These are phyloP conservation scores for Malbranchea cinnamomea DNA, from an alignment of 2,329 filamentous ascomycete species.

Conservation along the genomic window DNA sequence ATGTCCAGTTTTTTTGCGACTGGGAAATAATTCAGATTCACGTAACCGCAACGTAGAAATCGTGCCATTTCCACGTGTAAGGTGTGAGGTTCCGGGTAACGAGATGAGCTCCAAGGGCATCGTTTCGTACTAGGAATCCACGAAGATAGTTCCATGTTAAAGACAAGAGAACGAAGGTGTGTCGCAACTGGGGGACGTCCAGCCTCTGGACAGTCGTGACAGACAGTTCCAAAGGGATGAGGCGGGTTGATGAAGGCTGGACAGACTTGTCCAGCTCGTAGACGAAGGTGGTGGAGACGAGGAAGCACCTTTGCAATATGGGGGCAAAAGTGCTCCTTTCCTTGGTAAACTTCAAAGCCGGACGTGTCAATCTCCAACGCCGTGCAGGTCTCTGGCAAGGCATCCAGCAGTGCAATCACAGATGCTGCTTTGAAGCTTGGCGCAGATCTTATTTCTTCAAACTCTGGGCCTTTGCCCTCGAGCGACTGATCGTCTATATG, in stretches of 20 bases:
- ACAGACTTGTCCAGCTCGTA: constrained; percentile 6
- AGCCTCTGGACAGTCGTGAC: neutral
- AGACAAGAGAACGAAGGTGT: constrained; percentile 7
- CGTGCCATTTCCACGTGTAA: constrained; percentile 5
- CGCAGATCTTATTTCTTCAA: neutral
- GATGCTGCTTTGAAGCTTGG: constrained; percentile 2
- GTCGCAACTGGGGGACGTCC: too few relatives aligned
- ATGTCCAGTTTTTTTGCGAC: too few relatives aligned
- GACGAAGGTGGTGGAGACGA: constrained; percentile 5
- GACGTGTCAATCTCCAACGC: constrained; percentile 9
- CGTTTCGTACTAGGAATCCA: neutral
- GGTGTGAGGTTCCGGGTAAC: neutral
- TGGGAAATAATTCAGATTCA: constrained; percentile 3
- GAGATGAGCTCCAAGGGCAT: neutral
- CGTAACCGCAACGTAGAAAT: neutral
- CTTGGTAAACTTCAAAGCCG: constrained; percentile 5
- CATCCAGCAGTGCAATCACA: constrained; percentile 3
- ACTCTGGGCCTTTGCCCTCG: too few relatives aligned
- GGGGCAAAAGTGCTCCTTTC: constrained; percentile 7
- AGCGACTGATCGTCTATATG: constrained; percentile 2
- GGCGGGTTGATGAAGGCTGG: constrained; percentile 3
- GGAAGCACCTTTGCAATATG: constrained; percentile 5
- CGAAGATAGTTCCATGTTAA: constrained; percentile 9
- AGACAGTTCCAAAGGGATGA: neutral
- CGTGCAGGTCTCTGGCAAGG: constrained; percentile 5